A percentile compares a stretch with the other conserved stretches of the same genome.
These are phyloP conservation scores for Curvularia verruculosa DNA, from an alignment of 2,329 filamentous ascomycete genomes.

Conservation along the genomic window DNA sequence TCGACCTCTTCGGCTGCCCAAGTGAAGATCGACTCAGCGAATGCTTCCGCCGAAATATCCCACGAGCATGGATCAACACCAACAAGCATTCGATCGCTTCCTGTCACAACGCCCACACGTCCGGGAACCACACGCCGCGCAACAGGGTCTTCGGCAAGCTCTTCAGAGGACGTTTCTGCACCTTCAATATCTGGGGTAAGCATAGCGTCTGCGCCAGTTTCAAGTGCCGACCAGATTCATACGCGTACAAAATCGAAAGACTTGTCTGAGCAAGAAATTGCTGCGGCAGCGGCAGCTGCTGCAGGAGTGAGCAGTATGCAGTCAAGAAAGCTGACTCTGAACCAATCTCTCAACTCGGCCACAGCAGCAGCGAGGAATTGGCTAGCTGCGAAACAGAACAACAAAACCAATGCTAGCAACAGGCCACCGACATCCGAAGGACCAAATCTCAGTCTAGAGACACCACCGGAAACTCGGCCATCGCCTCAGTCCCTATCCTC, in stretches of 20 bases:
- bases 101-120: conserved; percentile 59
- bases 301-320: conserved; percentile 22
- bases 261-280: conserved; percentile 31
- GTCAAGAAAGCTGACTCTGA: conserved; percentile 38
- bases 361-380: conserved; percentile 66
- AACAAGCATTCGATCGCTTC: conserved; percentile 67
- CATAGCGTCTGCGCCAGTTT: conserved; percentile 18
- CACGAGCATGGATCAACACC: conserved; percentile 64
- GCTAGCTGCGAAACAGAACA: conserved; percentile 57
- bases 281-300: conserved; percentile 28
- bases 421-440: conserved; percentile 20
- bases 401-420: conserved; percentile 19
- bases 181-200: conserved; percentile 35
- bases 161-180: conserved; percentile 24
- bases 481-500: conserved; percentile 11
- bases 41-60: conserved; percentile 62
- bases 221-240: conserved; percentile 15
- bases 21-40: conserved; percentile 70
- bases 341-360: conserved; percentile 53
- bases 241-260: conserved; percentile 26
- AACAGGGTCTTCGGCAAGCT: conserved; percentile 20
- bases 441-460: conserved; percentile 14
- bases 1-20: conserved; percentile 68
- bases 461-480: conserved; percentile 9
- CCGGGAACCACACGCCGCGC: conserved; percentile 34